These are phyloP conservation scores for Plasmopara halstedii DNA, from an alignment of 352 stramenopile genomes.

Conservation along the genomic window DNA sequence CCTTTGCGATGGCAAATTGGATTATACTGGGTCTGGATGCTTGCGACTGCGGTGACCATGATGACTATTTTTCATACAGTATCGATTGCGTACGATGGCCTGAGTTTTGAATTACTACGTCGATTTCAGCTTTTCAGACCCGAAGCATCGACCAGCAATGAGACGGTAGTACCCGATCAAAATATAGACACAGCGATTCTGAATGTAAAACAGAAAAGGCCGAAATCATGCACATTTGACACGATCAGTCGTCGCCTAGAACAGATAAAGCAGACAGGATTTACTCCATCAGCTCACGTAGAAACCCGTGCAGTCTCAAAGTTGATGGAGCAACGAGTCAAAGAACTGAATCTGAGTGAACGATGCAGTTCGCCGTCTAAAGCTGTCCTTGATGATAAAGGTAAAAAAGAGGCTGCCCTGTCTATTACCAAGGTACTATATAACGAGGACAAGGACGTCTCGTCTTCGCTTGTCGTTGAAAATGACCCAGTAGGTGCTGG, in stretches of 20 bases:
- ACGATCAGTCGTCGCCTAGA: slow-evolving; percentile 7
- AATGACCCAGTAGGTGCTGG: neutral
- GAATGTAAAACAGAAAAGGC: neutral
- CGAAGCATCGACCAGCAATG: neutral
- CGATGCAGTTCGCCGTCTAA: neutral
- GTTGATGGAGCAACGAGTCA: slow-evolving; percentile 19
- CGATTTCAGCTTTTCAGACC: neutral
- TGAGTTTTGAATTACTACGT: neutral
- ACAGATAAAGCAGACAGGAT: slow-evolving; percentile 16
- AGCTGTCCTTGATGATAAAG: neutral
- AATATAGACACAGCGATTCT: neutral
- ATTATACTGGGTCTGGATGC: slow-evolving; percentile 9
- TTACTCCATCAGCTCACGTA: slow-evolving; percentile 10
- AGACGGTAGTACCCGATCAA: neutral
- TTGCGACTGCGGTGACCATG: slow-evolving; percentile 7
- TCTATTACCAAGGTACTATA: neutral
- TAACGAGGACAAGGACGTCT: neutral
- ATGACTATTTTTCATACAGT: slow-evolving; percentile 8
- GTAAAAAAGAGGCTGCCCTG: neutral
- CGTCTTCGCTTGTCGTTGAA: neutral
- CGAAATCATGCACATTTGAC: neutral
- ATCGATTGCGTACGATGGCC: slow-evolving; percentile 6
- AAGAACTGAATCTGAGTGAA: slow-evolving; percentile 5
- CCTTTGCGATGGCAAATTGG: slow-evolving; percentile 3
- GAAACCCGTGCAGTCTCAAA: slow-evolving; percentile 13